Evolutionary conservation across 805 yeast species (phyloP), one percentile per base, ranked within the genome.

Genomic region (Sugiyamaella lignohabitans): DNA sequence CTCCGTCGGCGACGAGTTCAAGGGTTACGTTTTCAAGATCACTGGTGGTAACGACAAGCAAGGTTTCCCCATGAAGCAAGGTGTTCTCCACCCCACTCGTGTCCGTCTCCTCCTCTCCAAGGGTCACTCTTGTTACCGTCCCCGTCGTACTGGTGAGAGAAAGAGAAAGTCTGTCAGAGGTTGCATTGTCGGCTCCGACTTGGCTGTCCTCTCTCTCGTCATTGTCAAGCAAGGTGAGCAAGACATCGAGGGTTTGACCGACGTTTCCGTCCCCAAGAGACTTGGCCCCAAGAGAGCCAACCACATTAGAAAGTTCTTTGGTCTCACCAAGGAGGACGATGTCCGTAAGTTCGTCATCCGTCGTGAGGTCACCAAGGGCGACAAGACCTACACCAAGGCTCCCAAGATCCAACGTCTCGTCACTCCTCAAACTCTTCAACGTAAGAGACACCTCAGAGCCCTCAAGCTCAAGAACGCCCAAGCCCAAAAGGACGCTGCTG

Each of bases 61-160:
- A 81, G 98, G 98, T 80, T 93, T 93, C 96, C 98, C 98, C 78
- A 93, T 94, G 98, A 93, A 89, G 78, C 98, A 94, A 79, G 98
- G 98, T 84, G 98, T 93, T 61, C 79, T 93, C 82, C 93, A 87
- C 80, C 98, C 98, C 77, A 88, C 94, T 83, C 94, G 98, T 84
- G 98, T 93, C 66, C 88, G 86, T 74, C 82, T 93, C 67, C 82
- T 93, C 71, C 80, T 93, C 71, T 74, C 95, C 64, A 82, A 87
- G 77, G 96, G 91, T 69, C 84, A 78, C 79, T 87, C 97, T 65
- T 91, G 98, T 82, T 93, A 93, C 95, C 91, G 98, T 82, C 94
- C 96, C 75, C 93, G 98, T 82, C 87, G 98, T 79, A 70, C 74
- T 61, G 98, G 98, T 84, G 98, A 93, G 83, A 87, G 98, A 80